Percentiles rank a stretch among this genome's conserved stretches.
These are phyloP conservation scores for Vigna radiata DNA, from an alignment of 306 rosid genomes.

Conservation along the genomic window DNA sequence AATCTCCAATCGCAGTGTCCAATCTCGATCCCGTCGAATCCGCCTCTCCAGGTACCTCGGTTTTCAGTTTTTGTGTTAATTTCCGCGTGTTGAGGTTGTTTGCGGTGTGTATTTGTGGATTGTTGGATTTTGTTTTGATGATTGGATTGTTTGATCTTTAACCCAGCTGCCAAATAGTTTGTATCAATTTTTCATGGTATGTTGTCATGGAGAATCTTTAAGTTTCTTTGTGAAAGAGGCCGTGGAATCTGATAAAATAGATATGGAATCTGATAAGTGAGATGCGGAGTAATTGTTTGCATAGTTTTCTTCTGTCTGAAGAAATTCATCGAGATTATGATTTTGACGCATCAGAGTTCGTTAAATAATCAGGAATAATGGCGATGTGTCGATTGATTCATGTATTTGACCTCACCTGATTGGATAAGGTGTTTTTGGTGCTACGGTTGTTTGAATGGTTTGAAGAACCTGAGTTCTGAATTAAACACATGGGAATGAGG, in stretches of 20 bases:
- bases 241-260: too few relatives aligned
- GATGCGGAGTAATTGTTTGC: neutral
- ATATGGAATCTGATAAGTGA: neutral
- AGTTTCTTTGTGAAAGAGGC: neutral
- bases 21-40: slow-evolving; percentile 52
- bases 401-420: neutral
- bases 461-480: neutral
- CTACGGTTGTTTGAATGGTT: neutral
- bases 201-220: neutral
- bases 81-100: neutral
- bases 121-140: neutral
- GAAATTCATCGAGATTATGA: neutral
- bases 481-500: slow-evolving; percentile 16
- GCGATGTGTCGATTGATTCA: neutral
- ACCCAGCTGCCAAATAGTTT: neutral
- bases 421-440: neutral
- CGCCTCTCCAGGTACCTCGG: slow-evolving; percentile 65
- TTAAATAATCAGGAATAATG: neutral
- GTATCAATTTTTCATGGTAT: neutral
- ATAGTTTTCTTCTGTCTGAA: neutral
- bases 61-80: neutral
- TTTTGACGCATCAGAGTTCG: neutral
- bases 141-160: neutral
- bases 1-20: slow-evolving; percentile 79
- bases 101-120: neutral